Base-by-base conservation (phyloP, 83 land plant species). In the Diphasiastrum complanatum region DNA sequence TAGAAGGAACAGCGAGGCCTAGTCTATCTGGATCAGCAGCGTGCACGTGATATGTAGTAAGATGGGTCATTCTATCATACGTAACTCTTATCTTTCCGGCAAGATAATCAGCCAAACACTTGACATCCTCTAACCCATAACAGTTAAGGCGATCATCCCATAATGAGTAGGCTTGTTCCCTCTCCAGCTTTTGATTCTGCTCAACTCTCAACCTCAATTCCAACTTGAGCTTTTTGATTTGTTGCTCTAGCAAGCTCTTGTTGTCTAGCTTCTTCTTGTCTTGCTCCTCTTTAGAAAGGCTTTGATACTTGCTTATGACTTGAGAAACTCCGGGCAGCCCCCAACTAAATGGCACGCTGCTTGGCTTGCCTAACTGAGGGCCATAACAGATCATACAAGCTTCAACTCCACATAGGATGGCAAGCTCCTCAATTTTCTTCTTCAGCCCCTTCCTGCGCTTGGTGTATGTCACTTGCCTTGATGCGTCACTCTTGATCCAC, bases 401-500 rank as follows among this genome's bases (percentile, higher is more conserved):
- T 5, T 65, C 70, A 2, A 65, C 70, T 2, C 70, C 70, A 25
- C 70, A 65, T 33, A 72, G 41, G 3, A 66, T 63, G 30, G 64
- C 51, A 28, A 72, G 70, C 54, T 72, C 75, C 31, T 57, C 61
- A 27, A 57, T 64, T 55, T 72, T 72, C 45, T 72, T 72, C 64
- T 65, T 65, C 50, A 72, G 40, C 20, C 70, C 64, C 32, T 65
- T 52, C 56, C 47, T 57, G 16, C 75, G 2, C 60, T 72, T 72
- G 31, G 37, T 65, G 48, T 33, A 72, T 18, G 70, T 72, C 1
- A 66, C 71, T 20, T 66, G 61, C 26, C 75, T 3, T 5, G 75
- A 67, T 18, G 71, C 40, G 20, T 65, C 59, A 33, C 41, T 48
- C 20, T 43, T 67, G 35, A 72, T 65, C 75, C 71, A 66, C 5